Base-by-base conservation (phyloP, 176 grass and related monocot species). In the Bolboschoenus planiculmis region DNA sequence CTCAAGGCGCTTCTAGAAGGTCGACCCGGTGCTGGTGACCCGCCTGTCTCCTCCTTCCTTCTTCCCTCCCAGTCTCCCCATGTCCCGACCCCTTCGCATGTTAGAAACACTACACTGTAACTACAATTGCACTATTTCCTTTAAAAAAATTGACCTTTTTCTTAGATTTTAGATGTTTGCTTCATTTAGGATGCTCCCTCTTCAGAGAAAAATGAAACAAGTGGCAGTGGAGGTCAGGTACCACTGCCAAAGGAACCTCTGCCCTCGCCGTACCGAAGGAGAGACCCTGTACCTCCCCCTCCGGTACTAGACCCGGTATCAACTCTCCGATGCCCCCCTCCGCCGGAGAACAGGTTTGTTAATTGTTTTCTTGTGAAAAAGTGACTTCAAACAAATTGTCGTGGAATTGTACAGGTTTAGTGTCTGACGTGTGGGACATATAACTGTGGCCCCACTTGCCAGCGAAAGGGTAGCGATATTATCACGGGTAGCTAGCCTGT, bases 1-100 rank as follows among this genome's bases (percentile, higher is more conserved):
- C 88, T 89, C 51, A 89, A 89, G 79, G 80, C 72, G 3, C 84
- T 89, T 47, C 68, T 79, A 42, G 88, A 89, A 77, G 88, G 88
- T 20, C 79, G 84, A 23, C 84, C 59, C 1, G 84, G 61, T 24
- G 81, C 64, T 44, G 80, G 47, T 26, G 79, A 86, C 37, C 58
- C 56, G 4, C 83, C 88, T 15, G 84, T 76, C 16, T 36, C 62
- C 63, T 23, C 59, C 36, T 67, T 44, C 31, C 72, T 80, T 59
- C 43, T 77, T 20, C 77, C 64, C 27, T 66, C 56, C 62, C 80
- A 81, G 6, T 56, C 82, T 76, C 34, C 53, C 23, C 40, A 14
- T 27, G 18, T 43, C 61, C 59, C 64, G 1, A 33, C 83, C n/a
- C 83, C 51, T 2, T 79, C 71, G 18, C 84, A 83, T 67, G 88